A percentile compares a stretch with the other conserved stretches of the same genome.
Evolutionary conservation across 2,329 filamentous ascomycete species (phyloP).

Genomic region (Chrysoporthe puriensis): DNA sequence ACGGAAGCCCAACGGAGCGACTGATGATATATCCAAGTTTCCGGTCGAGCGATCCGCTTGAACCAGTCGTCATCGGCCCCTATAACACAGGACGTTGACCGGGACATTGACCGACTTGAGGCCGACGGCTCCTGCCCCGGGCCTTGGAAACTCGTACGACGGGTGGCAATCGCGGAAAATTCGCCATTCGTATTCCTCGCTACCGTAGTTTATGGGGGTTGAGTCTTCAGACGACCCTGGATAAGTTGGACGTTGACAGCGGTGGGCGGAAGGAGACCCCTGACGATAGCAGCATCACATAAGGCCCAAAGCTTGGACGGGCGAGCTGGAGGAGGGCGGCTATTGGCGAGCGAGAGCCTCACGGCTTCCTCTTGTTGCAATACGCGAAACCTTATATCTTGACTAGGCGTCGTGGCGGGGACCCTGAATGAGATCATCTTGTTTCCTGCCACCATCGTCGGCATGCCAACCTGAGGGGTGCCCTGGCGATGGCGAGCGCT

Average conservation of each 20-base stretch:
- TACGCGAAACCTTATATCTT: neutral
- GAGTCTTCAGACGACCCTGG: conserved; percentile 10
- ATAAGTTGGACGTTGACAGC: conserved; percentile 20
- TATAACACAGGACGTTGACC: neutral
- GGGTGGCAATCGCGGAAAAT: neutral
- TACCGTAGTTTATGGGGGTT: neutral
- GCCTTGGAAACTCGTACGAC: neutral
- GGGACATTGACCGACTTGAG: neutral
- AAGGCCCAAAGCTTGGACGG: conserved; percentile 20
- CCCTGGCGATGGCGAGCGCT: neutral
- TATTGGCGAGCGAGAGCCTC: conserved; percentile 5
- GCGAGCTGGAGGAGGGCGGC: neutral
- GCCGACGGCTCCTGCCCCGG: neutral
- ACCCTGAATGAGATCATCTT: conserved; percentile 1
- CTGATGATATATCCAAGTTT: conserved; percentile 2
- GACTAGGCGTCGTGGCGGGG: neutral
- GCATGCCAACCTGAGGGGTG: neutral
- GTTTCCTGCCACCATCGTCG: neutral
- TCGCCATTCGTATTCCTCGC: neutral
- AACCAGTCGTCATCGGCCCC: neutral
- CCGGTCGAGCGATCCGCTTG: neutral
- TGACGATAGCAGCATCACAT: conserved; percentile 17
- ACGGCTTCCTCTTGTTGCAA: neutral
- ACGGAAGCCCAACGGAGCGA: neutral
- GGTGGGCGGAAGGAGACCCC: neutral